Evolutionary conservation across 1,284 basidiomycete species (phyloP), one percentile per base, ranked within the genome.

Genomic region (Cryptococcus maquisensis): DNA sequence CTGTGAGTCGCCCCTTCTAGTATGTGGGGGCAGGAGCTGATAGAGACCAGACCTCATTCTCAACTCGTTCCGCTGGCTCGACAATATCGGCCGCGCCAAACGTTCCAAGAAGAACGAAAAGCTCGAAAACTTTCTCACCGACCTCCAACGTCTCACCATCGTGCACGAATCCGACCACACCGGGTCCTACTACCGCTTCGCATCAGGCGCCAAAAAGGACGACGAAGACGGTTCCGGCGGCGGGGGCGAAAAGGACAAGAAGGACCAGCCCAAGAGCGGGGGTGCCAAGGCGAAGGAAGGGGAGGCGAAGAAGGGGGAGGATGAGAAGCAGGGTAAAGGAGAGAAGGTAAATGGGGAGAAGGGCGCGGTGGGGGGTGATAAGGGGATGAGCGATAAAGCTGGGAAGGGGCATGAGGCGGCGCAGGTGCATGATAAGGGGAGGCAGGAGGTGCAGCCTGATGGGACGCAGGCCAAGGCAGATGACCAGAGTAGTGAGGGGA

Each of bases 111-210:
- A 79, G 73, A 78, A 81, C 68, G 71, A 74, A 51, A 70, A 74
- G 42, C 65, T 78, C 23, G 80, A 81, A 64, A 76, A 81, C 74
- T 80, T 81, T 71, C 65, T 81, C 12, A 74, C 73, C 42, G 78
- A 80, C 56, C 63, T 81, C 39, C 76, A 80, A 57, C 71, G 79
- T 37, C 71, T 81, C 49, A 81, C 80, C 40, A 74, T 81, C 44
- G 78, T 81, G 16, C 80, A 81, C 67, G 79, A 77, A 47, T 62
- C 58, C 5, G 65, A 67, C 54, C 52, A 63, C 38, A 54, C 41
- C 13, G 54, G 51, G 3, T 55, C 46, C 2, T 62, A 64, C 54
- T 67, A 57, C 54, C 55, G 66, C n/a, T 63, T 68, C 54, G 53
- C 62, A 8, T 47, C 43, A 24, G 32, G 40, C 24, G 28, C 53